Conservation (phyloP, 2,329 filamentous ascomycete genomes). For the Celoporthe dispersa region DNA sequence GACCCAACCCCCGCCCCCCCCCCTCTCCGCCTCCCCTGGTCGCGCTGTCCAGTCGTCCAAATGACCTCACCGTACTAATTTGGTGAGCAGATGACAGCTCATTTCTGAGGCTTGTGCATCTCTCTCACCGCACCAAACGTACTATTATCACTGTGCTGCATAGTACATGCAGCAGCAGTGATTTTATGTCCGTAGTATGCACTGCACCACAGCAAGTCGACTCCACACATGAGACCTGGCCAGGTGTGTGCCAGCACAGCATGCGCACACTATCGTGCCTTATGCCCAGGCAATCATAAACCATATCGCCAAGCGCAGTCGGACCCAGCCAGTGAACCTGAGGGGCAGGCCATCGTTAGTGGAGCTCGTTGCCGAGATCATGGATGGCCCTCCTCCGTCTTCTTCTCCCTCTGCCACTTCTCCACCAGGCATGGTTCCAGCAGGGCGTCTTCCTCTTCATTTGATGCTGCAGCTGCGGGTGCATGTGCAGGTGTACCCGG, state of each 20-base stretch:
- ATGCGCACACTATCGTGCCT: background rate
- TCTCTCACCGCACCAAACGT: slow-evolving; percentile 2
- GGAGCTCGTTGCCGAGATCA: slow-evolving; percentile 11
- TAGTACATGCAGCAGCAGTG: background rate
- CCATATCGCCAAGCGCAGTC: background rate
- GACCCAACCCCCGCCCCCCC: too few relatives aligned
- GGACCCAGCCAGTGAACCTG: slow-evolving; percentile 7
- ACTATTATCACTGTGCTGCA: background rate
- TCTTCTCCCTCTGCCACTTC: background rate
- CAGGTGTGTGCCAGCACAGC: background rate
- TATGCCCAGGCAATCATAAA: background rate
- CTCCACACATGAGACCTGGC: background rate
- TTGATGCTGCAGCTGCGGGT: background rate
- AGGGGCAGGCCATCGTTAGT: slow-evolving; percentile 22
- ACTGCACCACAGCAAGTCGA: background rate
- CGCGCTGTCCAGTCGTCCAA: background rate
- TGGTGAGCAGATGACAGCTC: slow-evolving; percentile 1
- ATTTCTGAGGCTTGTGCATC: background rate
- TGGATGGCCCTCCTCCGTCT: background rate
- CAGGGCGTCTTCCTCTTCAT: background rate
- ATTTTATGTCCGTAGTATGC: background rate
- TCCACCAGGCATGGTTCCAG: background rate
- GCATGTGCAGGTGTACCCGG: background rate
- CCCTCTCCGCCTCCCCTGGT: background rate
- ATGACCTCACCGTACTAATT: background rate